Evolutionary conservation across 495 filamentous ascomycete species (phyloP).

Genomic region (Aspergillus ostianus): DNA sequence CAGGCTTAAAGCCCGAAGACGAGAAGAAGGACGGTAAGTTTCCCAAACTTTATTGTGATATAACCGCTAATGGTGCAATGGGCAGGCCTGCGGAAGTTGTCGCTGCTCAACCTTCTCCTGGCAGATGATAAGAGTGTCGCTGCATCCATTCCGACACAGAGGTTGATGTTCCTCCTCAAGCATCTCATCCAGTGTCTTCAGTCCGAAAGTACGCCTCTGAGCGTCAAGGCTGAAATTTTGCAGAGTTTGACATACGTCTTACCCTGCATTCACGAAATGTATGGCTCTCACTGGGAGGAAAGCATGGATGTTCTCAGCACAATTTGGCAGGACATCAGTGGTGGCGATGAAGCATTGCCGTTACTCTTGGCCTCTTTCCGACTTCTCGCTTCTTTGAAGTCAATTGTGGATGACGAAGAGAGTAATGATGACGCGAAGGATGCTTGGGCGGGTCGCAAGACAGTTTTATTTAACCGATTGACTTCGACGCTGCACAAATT

Average conservation of each 20-base stretch:
- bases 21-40: constrained; percentile 40
- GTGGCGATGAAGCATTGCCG: constrained; percentile 52
- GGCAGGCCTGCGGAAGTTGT: constrained; percentile 50
- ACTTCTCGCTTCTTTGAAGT: constrained; percentile 61
- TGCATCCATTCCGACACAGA: constrained; percentile 66
- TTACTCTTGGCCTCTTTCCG: constrained; percentile 68
- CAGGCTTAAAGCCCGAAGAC: constrained; percentile 46
- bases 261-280: constrained; percentile 69
- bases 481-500: constrained; percentile 49
- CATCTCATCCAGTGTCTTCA: constrained; percentile 70
- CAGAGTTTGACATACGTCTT: constrained; percentile 64
- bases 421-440: constrained; percentile 86
- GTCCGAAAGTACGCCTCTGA: constrained; percentile 40
- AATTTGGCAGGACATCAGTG: constrained; percentile 49
- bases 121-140: constrained; percentile 49
- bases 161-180: constrained; percentile 78
- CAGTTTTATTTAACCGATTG: constrained; percentile 52
- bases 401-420: constrained; percentile 56
- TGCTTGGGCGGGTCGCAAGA: constrained; percentile 55
- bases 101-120: constrained; percentile 58
- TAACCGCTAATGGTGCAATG: constrained; percentile 18
- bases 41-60: background rate
- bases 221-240: constrained; percentile 52
- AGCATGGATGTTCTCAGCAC: constrained; percentile 55
- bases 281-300: constrained; percentile 81